Conservation (phyloP, 495 filamentous ascomycete species). For the Penicillium lagena region DNA sequence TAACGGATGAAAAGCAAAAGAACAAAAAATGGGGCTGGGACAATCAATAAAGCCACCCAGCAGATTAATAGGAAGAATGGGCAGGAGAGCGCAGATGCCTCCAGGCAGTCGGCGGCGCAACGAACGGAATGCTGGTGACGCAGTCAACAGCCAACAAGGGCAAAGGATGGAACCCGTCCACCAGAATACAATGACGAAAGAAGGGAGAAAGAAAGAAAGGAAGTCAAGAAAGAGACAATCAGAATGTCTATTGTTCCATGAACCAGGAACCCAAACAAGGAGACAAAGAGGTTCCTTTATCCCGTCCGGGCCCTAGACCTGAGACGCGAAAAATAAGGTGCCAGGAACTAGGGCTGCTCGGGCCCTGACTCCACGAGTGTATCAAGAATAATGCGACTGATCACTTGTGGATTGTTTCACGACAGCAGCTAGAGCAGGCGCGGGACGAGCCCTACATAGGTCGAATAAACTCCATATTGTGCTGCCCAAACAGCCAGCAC, state of each 20-base stretch:
- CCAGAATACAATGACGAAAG: constrained; percentile 11
- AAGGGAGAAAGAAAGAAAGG: constrained; percentile 13
- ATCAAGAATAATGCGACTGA: neutral
- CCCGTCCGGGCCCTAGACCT: neutral
- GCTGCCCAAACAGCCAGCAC: too few relatives aligned
- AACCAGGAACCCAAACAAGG: constrained; percentile 3
- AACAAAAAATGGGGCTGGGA: neutral
- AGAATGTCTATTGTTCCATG: constrained; percentile 4
- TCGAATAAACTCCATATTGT: too few relatives aligned
- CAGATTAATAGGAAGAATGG: constrained; percentile 8
- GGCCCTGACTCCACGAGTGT: neutral
- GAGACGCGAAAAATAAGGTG: constrained; percentile 13
- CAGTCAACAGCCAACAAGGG: constrained; percentile 17
- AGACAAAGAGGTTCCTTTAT: neutral
- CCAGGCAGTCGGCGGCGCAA: constrained; percentile 23
- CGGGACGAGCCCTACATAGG: too few relatives aligned
- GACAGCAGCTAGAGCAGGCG: too few relatives aligned
- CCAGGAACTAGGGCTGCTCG: neutral
- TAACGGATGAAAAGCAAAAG: constrained; percentile 5
- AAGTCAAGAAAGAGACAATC: constrained; percentile 4
- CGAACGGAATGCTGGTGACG: constrained; percentile 37
- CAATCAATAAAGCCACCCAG: neutral
- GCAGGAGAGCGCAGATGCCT: constrained; percentile 4
- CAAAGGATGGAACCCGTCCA: constrained; percentile 11
- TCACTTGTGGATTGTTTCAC: neutral